Evolutionary conservation across 2,329 filamentous ascomycete species (phyloP).

Genomic region (Alternaria angustiovoidea): DNA sequence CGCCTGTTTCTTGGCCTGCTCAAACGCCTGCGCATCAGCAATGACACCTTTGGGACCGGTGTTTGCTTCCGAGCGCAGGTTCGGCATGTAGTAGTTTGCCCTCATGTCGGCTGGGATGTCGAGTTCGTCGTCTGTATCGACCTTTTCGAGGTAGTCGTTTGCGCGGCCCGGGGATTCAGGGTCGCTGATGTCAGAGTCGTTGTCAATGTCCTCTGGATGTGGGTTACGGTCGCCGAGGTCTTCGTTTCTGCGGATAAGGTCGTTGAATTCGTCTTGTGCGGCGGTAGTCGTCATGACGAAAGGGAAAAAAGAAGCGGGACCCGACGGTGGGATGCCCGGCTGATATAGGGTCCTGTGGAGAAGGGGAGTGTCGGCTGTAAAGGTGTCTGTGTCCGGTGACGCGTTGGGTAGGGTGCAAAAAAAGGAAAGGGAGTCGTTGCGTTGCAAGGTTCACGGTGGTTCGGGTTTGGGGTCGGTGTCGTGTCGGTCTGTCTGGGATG

Average conservation of each 20-base stretch:
- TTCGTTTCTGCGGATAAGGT: conserved; percentile 57
- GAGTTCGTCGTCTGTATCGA: conserved; percentile 60
- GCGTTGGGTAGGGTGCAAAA: conserved; percentile 11
- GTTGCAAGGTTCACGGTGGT: conserved; percentile 15
- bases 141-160: conserved; percentile 66
- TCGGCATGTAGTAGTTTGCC: conserved; percentile 64
- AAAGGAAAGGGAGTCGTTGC: conserved; percentile 15
- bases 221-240: conserved; percentile 54
- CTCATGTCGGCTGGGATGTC: conserved; percentile 62
- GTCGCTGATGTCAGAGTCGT: conserved; percentile 70
- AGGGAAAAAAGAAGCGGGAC: conserved; percentile 22
- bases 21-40: conserved; percentile 80
- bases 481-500: conserved; percentile 10
- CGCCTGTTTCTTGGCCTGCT: conserved; percentile 63
- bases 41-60: conserved; percentile 90
- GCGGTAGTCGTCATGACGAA: conserved; percentile 53
- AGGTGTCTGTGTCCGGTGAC: conserved; percentile 12
- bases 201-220: conserved; percentile 59
- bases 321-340: conserved; percentile 10
- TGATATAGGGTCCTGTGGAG: conserved; percentile 33
- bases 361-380: not conserved
- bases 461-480: conserved; percentile 6
- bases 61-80: conserved; percentile 71
- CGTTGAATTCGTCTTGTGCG: conserved; percentile 62
- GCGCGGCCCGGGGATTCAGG: conserved; percentile 60